These are phyloP conservation scores for Phytophthora sp. DNA, from an alignment of 352 stramenopile genomes.

Conservation along the genomic window DNA sequence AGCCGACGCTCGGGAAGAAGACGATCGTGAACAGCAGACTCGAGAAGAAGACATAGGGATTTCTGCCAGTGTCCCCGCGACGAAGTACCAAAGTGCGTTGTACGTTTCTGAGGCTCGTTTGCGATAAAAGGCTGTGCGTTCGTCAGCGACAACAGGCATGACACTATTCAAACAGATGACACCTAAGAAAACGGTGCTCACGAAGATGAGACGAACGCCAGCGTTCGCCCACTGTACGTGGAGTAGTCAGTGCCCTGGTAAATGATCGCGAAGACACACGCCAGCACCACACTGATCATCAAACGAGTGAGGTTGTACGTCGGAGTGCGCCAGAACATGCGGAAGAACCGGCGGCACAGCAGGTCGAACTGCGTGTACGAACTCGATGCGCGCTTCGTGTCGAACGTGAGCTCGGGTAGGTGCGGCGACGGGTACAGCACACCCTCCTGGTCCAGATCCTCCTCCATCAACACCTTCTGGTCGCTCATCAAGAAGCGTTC, in stretches of 20 bases:
- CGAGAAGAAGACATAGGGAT: neutral
- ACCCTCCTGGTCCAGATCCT: slow-evolving; percentile 50
- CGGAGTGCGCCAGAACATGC: neutral
- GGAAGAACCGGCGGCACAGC: neutral
- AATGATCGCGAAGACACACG: neutral
- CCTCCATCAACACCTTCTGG: slow-evolving; percentile 44
- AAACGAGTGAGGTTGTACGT: neutral
- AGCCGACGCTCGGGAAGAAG: slow-evolving; percentile 5
- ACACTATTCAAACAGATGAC: slow-evolving; percentile 31
- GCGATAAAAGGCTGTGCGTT: slow-evolving; percentile 42
- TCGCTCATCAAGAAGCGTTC: slow-evolving; percentile 43
- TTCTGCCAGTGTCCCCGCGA: slow-evolving; percentile 38
- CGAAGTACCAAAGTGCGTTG: slow-evolving; percentile 62
- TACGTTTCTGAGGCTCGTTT: slow-evolving; percentile 86
- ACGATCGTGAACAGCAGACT: neutral
- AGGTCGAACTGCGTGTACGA: neutral
- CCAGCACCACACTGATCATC: neutral
- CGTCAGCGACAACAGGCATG: slow-evolving; percentile 20
- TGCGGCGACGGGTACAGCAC: slow-evolving; percentile 41
- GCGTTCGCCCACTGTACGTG: slow-evolving; percentile 44
- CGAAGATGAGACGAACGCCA: slow-evolving; percentile 85
- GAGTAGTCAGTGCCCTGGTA: neutral
- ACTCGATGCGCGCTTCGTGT: slow-evolving; percentile 43
- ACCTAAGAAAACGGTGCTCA: slow-evolving; percentile 81
- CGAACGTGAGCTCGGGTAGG: slow-evolving; percentile 48